These are phyloP conservation scores for Penicillium fuscoglaucum DNA, from an alignment of 2,329 filamentous ascomycete genomes.

Conservation along the genomic window DNA sequence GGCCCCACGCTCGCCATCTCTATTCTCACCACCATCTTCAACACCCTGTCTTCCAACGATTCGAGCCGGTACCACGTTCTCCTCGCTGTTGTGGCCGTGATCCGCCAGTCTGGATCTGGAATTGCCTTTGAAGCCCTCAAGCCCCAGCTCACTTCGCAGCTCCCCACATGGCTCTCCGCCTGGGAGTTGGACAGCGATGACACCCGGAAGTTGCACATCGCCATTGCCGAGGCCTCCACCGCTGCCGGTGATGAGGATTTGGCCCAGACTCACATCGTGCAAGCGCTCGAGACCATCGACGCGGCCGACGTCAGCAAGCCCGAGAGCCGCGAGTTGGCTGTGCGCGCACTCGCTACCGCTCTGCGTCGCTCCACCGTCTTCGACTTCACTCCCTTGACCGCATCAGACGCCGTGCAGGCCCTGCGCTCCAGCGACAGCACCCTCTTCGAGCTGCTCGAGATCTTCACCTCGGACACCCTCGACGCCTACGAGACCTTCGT, in stretches of 20 bases:
- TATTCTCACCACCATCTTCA: constrained; percentile 93
- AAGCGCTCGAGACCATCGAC: constrained; percentile 77
- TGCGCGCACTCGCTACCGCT: constrained; percentile 67
- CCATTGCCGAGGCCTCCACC: constrained; percentile 76
- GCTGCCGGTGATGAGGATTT: constrained; percentile 76
- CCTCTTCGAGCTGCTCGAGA: constrained; percentile 89
- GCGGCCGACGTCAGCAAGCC: constrained; percentile 54
- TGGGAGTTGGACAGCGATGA: constrained; percentile 85
- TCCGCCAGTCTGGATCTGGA: constrained; percentile 68
- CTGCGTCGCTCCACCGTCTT: constrained; percentile 66
- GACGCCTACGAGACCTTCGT: constrained; percentile 96
- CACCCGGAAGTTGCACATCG: constrained; percentile 78
- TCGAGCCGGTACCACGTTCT: constrained; percentile 88
- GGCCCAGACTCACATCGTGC: constrained; percentile 69
- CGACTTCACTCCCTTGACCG: constrained; percentile 71
- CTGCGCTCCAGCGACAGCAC: constrained; percentile 80
- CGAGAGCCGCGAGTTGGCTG: constrained; percentile 59
- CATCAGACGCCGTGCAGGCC: constrained; percentile 76
- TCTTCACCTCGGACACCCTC: constrained; percentile 90
- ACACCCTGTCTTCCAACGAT: constrained; percentile 75
- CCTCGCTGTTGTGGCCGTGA: constrained; percentile 79
- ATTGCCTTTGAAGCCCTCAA: constrained; percentile 80
- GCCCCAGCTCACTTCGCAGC: constrained; percentile 72
- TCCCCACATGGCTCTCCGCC: constrained; percentile 76
- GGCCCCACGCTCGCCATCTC: constrained; percentile 83